Conservation (phyloP, 1,284 basidiomycete genomes). For the Wolfiporia cocos region DNA sequence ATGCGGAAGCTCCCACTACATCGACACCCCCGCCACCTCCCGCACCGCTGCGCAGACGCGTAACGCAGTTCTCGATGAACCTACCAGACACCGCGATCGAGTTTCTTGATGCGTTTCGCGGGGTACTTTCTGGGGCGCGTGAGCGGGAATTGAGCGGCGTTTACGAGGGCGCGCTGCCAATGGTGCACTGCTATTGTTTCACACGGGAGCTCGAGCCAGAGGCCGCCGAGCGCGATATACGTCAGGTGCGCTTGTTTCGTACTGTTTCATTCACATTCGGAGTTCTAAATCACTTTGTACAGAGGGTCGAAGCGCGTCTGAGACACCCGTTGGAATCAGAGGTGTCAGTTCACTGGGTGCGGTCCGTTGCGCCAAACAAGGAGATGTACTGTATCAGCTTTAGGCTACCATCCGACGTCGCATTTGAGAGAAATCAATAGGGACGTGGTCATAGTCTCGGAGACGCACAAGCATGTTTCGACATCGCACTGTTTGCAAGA, state of each 20-base stretch:
- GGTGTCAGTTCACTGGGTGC: conserved; percentile 72
- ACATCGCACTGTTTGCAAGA: too few species aligned
- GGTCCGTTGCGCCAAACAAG: conserved; percentile 94
- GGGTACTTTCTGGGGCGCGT: conserved; percentile 44
- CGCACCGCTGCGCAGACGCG: conserved; percentile 40
- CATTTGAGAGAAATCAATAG: too few species aligned
- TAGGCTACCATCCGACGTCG: conserved; percentile 64
- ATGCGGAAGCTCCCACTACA: conserved; percentile 1
- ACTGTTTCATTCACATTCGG: not conserved
- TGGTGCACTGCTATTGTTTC: conserved; percentile 97
- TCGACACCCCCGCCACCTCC: conserved; percentile 8
- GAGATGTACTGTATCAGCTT: conserved; percentile 99
- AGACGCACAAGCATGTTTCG: too few species aligned
- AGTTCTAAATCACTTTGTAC: conserved; percentile 2
- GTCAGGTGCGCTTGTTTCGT: conserved; percentile 51
- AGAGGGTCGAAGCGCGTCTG: conserved; percentile 75
- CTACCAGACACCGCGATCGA: conserved; percentile 88
- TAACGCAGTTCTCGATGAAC: conserved; percentile 96
- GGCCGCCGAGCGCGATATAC: conserved; percentile 71
- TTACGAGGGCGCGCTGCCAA: conserved; percentile 65
- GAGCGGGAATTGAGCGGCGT: conserved; percentile 33
- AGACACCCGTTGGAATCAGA: conserved; percentile 50
- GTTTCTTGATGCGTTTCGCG: conserved; percentile 87
- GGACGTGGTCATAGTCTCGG: too few species aligned
- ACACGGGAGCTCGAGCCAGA: conserved; percentile 78